Evolutionary conservation across 768 basidiomycete species (phyloP).

Genomic region (Panaeolus cyanescens): DNA sequence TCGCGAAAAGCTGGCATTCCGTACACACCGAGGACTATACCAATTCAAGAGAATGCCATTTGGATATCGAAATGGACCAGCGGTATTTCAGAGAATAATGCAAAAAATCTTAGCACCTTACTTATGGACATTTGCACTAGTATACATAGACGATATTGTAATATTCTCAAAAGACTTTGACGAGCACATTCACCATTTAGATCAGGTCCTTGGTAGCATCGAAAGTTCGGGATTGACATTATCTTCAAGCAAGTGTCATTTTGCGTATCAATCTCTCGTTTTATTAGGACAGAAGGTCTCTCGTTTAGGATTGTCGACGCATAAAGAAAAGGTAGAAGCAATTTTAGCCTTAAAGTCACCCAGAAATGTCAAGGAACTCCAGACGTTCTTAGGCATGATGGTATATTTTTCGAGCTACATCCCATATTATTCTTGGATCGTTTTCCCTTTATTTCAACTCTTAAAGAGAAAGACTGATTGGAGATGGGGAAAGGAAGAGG

Average conservation of each 20-base stretch:
- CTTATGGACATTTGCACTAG: conserved; percentile 39
- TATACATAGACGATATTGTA: conserved; percentile 46
- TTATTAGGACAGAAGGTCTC: too few species aligned
- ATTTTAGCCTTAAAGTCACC: conserved; percentile 31
- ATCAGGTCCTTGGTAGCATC: conserved; percentile 29
- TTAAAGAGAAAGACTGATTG: conserved; percentile 26
- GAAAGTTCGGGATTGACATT: conserved; percentile 27
- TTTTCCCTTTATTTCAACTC: conserved; percentile 32
- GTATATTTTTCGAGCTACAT: too few species aligned
- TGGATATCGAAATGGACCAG: conserved; percentile 33
- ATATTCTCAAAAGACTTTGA: conserved; percentile 28
- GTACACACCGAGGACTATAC: conserved; percentile 37
- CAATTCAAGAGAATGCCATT: conserved; percentile 47
- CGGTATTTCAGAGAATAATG: too few species aligned
- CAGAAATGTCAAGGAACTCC: conserved; percentile 22
- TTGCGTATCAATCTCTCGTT: conserved; percentile 31
- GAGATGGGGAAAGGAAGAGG: conserved; percentile 22
- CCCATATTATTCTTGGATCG: conserved; percentile 35
- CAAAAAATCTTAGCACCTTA: conserved; percentile 33
- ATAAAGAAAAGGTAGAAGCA: conserved; percentile 35
- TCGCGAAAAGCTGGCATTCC: too few species aligned
- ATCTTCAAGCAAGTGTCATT: conserved; percentile 34
- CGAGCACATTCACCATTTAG: conserved; percentile 33
- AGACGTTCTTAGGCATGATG: conserved; percentile 36
- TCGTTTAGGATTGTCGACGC: conserved; percentile 39